phyloP scores from a whole-genome alignment of 495 filamentous ascomycete genomes.

The Podospora fimiseda region DNA sequence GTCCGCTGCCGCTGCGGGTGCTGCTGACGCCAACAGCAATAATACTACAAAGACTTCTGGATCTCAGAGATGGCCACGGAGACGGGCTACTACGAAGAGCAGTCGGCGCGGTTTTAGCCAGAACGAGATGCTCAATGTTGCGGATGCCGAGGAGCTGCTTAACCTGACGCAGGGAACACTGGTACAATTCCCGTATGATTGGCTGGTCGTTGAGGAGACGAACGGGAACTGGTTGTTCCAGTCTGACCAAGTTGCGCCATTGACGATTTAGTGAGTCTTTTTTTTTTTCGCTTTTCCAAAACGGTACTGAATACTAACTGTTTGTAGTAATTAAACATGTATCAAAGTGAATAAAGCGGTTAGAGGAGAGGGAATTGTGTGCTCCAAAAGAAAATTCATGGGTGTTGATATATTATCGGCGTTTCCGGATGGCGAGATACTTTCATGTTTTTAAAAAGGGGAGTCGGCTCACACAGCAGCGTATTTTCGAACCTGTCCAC shows the following conservation, averaged over 20 bases:
- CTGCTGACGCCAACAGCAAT: no score
- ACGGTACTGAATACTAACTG: not conserved
- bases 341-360: not conserved
- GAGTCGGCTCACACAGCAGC: no score
- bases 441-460: not conserved
- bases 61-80: constrained; percentile 42
- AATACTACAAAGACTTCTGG: constrained; percentile 16
- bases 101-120: constrained; percentile 62
- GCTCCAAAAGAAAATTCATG: no score
- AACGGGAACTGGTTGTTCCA: constrained; percentile 96
- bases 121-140: constrained; percentile 58
- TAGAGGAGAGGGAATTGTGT: not conserved
- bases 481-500: no score
- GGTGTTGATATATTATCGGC: no score
- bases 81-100: constrained; percentile 70
- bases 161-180: constrained; percentile 80
- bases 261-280: constrained; percentile 90
- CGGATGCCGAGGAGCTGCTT: constrained; percentile 74
- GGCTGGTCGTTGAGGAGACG: constrained; percentile 83
- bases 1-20: not conserved
- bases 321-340: constrained; percentile 6
- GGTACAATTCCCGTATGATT: constrained; percentile 91
- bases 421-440: no score
- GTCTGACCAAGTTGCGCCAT: constrained; percentile 87
- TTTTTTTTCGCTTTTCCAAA: not conserved